Evolutionary conservation across 345 rosid species (phyloP), one percentile per base, ranked within the genome.

Genomic region (Balakata baccata): DNA sequence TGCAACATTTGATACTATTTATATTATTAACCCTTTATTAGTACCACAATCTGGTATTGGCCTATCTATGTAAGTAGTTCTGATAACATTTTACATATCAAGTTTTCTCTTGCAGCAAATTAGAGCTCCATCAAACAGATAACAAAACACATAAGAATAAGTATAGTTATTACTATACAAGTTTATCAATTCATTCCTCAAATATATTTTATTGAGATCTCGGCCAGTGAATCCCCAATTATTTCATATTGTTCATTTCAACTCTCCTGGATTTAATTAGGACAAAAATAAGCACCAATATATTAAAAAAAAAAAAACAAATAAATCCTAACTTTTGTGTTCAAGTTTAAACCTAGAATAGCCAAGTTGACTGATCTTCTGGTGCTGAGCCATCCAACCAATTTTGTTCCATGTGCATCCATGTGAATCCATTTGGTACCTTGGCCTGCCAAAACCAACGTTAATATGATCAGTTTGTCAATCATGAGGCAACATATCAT

Each of bases 381-480:
- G 43, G 66, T 34, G 41, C 45, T 17, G 72, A 64, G 41, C 68
- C 72, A 57, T 57, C 70, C 60, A 71, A 39, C 80, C 80, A 77
- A 23, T 60, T 77, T 66, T 71, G 75, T 57, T 77, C 70, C 67
- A 77, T 56, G 80, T 71, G 80, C 80, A 71, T 37, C 80, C 80
- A 77, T n/a, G 71, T 77, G 51, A 77, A 81, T 1, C 70, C 73
- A 73, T 76, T 71, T 8, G 82, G 72, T 60, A 23, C 54, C 57
- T 62, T 50, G 7, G 64, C 74, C 79, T 79, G 77, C 79, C 72
- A 69, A 68, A 79, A 49, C 11, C 75, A 53, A 70, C 41, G 7
- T 61, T 47, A 78, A 13, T n/a, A 3, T 47, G 50, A 25, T 58
- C 14, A 58, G 2, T 52, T 6, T 3, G 18, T 51, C 23, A n/a